Conservation (phyloP, 2,329 filamentous ascomycete genomes). For the Raffaelea ambrosiae region DNA sequence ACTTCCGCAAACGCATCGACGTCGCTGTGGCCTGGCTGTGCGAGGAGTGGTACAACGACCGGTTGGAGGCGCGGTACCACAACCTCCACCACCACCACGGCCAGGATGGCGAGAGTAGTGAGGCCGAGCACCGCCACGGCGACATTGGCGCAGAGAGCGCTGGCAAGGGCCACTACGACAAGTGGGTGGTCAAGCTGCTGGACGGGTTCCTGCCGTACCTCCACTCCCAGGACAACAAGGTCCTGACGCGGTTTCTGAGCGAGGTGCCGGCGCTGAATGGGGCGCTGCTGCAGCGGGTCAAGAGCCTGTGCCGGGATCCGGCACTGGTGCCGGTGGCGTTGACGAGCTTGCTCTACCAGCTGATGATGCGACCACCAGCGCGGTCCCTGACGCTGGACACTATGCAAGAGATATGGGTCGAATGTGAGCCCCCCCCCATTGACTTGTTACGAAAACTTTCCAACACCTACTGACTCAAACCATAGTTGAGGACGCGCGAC, state of each 20-base stretch:
- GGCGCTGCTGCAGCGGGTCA: slow-evolving; percentile 65
- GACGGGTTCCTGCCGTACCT: slow-evolving; percentile 86
- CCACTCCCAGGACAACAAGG: slow-evolving; percentile 74
- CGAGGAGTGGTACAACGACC: slow-evolving; percentile 97
- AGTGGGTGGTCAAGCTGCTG: slow-evolving; percentile 71
- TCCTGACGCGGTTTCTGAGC: slow-evolving; percentile 82
- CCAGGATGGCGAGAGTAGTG: too few relatives aligned
- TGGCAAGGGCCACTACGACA: slow-evolving; percentile 68
- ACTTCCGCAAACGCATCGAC: slow-evolving; percentile 84
- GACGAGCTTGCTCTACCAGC: slow-evolving; percentile 57
- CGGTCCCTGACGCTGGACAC: slow-evolving; percentile 55
- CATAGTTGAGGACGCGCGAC: slow-evolving; percentile 52
- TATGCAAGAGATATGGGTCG: slow-evolving; percentile 58
- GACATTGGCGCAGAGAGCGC: too few relatives aligned
- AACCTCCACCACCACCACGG: slow-evolving; percentile 8
- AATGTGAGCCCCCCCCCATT: slow-evolving; percentile 41
- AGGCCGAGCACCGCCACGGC: background rate
- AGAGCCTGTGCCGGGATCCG: slow-evolving; percentile 57
- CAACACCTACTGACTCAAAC: background rate
- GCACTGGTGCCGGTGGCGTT: slow-evolving; percentile 55
- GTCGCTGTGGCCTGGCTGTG: slow-evolving; percentile 89
- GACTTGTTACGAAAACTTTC: background rate
- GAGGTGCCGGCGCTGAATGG: slow-evolving; percentile 77
- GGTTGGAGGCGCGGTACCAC: slow-evolving; percentile 31
- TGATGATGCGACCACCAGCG: slow-evolving; percentile 59